phyloP scores from a whole-genome alignment of 1,139 yeast species.

The Taphrina communis region DNA sequence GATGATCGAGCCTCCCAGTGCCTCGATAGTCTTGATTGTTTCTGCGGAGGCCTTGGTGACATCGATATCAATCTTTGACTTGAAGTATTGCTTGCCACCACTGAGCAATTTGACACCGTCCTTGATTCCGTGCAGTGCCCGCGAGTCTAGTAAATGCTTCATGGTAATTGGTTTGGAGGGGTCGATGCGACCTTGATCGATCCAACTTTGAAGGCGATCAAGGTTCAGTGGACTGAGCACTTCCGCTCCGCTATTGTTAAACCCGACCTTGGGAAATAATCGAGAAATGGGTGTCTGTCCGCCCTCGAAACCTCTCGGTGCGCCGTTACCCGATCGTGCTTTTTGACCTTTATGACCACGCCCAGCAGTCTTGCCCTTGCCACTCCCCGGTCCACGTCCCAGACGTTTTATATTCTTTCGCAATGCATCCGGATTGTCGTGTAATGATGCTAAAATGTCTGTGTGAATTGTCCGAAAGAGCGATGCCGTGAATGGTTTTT shows the following conservation, averaged over 20 bases:
- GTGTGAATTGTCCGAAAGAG: slow-evolving; percentile 2
- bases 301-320: slow-evolving; percentile 96
- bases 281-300: slow-evolving; percentile 95
- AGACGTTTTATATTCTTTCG: slow-evolving; percentile 56
- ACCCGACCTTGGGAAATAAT: slow-evolving; percentile 89
- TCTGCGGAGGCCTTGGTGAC: slow-evolving; percentile 78
- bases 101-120: slow-evolving; percentile 87
- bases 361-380: slow-evolving; percentile 88
- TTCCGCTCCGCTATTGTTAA: slow-evolving; percentile 60
- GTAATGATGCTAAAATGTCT: slow-evolving; percentile 17
- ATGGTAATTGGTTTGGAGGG: slow-evolving; percentile 69
- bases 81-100: slow-evolving; percentile 63
- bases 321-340: slow-evolving; percentile 74
- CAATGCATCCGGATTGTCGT: slow-evolving; percentile 21
- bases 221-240: slow-evolving; percentile 53
- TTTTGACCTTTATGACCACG: slow-evolving; percentile 99
- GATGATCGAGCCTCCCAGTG: slow-evolving; percentile 71
- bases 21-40: slow-evolving; percentile 77
- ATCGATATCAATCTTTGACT: slow-evolving; percentile 66
- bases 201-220: slow-evolving; percentile 65
- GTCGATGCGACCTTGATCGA: slow-evolving; percentile 56
- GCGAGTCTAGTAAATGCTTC: slow-evolving; percentile 70
- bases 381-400: slow-evolving; percentile 97
- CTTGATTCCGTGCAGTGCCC: slow-evolving; percentile 72
- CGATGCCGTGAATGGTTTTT: background rate